Evolutionary conservation across 495 filamentous ascomycete species (phyloP).

Genomic region (Penicillium desertorum): DNA sequence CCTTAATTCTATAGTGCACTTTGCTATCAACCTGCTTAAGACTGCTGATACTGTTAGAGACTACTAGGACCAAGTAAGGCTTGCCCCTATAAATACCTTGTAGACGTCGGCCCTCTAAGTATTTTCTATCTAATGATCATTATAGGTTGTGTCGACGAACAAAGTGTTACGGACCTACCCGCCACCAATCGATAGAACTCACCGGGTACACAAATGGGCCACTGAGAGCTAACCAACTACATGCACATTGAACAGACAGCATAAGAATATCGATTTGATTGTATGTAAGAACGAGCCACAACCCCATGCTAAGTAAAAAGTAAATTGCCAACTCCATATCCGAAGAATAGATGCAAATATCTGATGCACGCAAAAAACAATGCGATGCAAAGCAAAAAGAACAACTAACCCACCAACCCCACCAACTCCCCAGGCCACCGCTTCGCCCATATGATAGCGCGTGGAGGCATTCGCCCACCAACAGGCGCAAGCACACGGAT

Average conservation of each 20-base stretch:
- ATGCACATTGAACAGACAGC: not conserved
- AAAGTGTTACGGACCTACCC: too few relatives aligned
- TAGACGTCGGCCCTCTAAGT: too few relatives aligned
- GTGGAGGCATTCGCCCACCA: conserved; percentile 71
- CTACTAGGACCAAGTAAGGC: too few relatives aligned
- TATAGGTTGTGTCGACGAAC: too few relatives aligned
- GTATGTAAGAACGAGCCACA: not conserved
- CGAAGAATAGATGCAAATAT: conserved; percentile 1
- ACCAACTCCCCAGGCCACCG: conserved; percentile 53
- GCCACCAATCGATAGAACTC: too few relatives aligned
- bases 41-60: too few relatives aligned
- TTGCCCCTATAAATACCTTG: too few relatives aligned
- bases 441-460: conserved; percentile 68
- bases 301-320: conserved; percentile 3
- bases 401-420: conserved; percentile 45
- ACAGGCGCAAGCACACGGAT: conserved; percentile 80
- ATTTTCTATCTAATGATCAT: too few relatives aligned
- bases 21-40: too few relatives aligned
- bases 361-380: not conserved
- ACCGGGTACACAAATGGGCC: too few relatives aligned
- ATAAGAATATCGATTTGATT: not conserved
- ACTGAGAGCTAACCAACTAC: too few relatives aligned
- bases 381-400: not conserved
- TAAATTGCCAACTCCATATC: conserved; percentile 4
- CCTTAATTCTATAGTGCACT: too few relatives aligned